Base-by-base conservation (phyloP, 2,329 filamentous ascomycete genomes). In the Truncatella angustata region DNA sequence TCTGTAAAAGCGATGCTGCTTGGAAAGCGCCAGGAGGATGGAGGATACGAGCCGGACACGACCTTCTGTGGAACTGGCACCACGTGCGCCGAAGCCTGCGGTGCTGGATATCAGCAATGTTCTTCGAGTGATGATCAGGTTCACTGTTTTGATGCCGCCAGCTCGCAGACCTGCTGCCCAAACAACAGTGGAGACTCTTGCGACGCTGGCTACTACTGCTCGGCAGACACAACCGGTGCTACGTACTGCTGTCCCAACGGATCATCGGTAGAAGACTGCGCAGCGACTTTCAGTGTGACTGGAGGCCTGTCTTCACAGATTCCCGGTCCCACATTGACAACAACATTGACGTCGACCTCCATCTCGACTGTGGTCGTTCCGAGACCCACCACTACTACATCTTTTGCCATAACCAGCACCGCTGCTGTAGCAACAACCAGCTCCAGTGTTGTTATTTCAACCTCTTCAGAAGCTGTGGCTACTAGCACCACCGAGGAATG, bases 211-310 rank as follows among this genome's bases (percentile, higher is more conserved):
- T 87, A 79, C 73, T 86, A 80, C 73, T 87, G 84, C 72, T 76
- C 80, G n/a, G 72, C 77, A 58, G 77, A 84, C 63, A 65, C 68
- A 49, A 60, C 66, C 40, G 66, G 69, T 50, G 70, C 74, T 52
- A 85, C 82, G 30, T 79, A 79, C 72, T 87, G 84, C 73, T 87
- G 84, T 68, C 81, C 81, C 37, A 69, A 84, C 39, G 73, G 70
- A 55, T 72, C 80, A 73, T 72, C 76, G 55, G 72, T 84, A 45
- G 68, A 67, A 23, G 68, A 77, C 42, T 87, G 84, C 67, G 82
- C 83, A 51, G 67, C 70, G 49, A 73, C 70, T 26, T 78, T 77
- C 59, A 68, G 65, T 40, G 68, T 80, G 50, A 70, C 75, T 28
- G 80, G 78, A 49, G 67, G 67, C 39, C 76, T 86, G 50, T 68